Evolutionary conservation across 2,329 filamentous ascomycete species (phyloP), one percentile per base, ranked within the genome.

Genomic region (Epichloe festucae): DNA sequence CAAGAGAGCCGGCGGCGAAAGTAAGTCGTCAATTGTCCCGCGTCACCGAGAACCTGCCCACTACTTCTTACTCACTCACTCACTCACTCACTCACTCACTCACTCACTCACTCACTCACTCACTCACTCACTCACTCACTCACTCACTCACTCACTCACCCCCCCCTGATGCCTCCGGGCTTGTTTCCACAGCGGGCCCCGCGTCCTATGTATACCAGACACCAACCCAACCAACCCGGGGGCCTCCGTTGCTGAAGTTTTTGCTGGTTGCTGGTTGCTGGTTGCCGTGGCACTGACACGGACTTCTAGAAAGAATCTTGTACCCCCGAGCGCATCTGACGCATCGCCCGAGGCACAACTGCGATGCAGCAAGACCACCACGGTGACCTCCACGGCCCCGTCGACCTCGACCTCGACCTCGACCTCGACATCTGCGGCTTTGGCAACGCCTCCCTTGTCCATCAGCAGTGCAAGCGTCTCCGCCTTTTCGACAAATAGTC

Each of bases 1-100:
- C 83, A 84, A 57, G 83, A 94, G 67, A 91, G 87, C 72, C 87
- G 89, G 60, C 81, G 89, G 61, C 84, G 89, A 76, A 89, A 87
- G 85, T 89, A 70, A 79, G 84, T 81, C 44, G 52, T 44, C 46
- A 21, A 45, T 52, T 46, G 39, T 39, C 41, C 49, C 31, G 41
- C 47, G 46, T 19, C 21, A 23, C 48, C 52, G 49, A 41, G 38
- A 3, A 23, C 27, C 40, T 21, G 19, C 19, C 19, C 19, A 21
- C 19, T 21, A 3, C 3, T n/a, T n/a, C n/a, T n/a, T n/a, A n/a
- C n/a, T 19, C 19, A 19, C 19, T 19, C 17, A 2, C 17, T 17
- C 17, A 17, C 17, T 17, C 17, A 17, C 17, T 17, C 17, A 17
- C 17, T 2, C 17, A 17, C 17, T 17, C 17, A 17, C 17, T 17